Conservation (phyloP, 2,329 filamentous ascomycete species). For the Calonectria pauciramosa region DNA sequence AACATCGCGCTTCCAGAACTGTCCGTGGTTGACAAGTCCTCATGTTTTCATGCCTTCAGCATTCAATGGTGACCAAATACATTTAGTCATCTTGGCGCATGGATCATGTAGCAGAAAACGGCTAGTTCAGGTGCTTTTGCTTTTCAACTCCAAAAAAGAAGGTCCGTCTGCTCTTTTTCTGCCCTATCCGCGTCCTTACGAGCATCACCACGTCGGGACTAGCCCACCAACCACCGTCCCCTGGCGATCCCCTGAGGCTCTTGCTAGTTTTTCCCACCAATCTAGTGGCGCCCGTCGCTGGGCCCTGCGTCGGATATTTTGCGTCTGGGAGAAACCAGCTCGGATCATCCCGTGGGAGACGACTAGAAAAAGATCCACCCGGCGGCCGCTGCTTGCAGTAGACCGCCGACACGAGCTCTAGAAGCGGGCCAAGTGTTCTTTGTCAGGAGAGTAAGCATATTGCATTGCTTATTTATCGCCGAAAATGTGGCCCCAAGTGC, state of each 20-base stretch:
- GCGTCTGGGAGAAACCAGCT: background rate
- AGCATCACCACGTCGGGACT: background rate
- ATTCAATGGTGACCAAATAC: no score
- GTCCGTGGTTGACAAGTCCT: no score
- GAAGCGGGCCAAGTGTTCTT: background rate
- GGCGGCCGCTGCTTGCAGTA: background rate
- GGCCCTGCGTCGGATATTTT: background rate
- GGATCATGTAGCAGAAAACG: background rate
- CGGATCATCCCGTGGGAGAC: background rate
- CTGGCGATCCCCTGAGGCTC: background rate
- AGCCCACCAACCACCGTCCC: background rate
- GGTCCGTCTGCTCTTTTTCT: background rate
- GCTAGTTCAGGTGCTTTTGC: background rate
- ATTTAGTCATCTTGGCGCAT: no score
- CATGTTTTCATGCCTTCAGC: no score
- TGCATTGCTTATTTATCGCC: slow-evolving; percentile 2
- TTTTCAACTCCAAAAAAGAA: background rate
- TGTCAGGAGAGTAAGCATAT: slow-evolving; percentile 3
- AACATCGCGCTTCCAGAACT: no score
- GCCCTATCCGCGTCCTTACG: background rate
- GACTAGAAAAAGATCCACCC: background rate
- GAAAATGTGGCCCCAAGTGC: background rate
- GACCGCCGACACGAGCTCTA: background rate
- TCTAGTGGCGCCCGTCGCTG: background rate
- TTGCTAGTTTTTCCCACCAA: background rate